A percentile compares a stretch with the other conserved stretches of the same genome.
Evolutionary conservation across 768 basidiomycete species (phyloP).

Genomic region (Leucocoprinus sp.): DNA sequence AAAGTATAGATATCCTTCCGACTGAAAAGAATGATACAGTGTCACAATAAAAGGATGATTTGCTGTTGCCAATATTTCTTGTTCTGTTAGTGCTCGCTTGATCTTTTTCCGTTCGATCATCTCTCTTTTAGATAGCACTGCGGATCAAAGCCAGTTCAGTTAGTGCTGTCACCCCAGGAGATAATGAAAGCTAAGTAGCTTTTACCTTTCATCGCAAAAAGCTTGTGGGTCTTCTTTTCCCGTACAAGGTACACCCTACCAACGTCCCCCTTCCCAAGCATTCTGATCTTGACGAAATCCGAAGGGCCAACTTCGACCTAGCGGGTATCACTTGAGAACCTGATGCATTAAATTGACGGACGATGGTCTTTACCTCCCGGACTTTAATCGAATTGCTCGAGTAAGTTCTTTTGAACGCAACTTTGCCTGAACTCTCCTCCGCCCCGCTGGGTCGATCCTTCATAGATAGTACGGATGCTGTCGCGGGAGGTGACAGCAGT

Average conservation of each 20-base stretch:
- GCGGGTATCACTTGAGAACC: slow-evolving; percentile 13
- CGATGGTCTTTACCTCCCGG: slow-evolving; percentile 48
- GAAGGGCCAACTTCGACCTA: slow-evolving; percentile 92
- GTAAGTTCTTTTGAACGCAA: slow-evolving; percentile 88
- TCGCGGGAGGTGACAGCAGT: slow-evolving; percentile 32
- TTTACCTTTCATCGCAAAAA: slow-evolving; percentile 99
- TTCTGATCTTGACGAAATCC: slow-evolving; percentile 93
- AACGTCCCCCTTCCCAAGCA: slow-evolving; percentile 98
- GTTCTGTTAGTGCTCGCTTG: slow-evolving; percentile 96
- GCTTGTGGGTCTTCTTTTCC: slow-evolving; percentile 94
- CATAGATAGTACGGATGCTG: slow-evolving; percentile 23
- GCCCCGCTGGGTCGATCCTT: slow-evolving; percentile 41
- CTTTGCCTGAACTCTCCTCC: slow-evolving; percentile 38
- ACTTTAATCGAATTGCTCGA: slow-evolving; percentile 97
- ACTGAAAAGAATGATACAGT: slow-evolving; percentile 98
- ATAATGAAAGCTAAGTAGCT: slow-evolving; percentile 18
- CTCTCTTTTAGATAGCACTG: slow-evolving; percentile 97
- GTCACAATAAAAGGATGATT: slow-evolving; percentile 99
- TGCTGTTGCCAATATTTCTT: slow-evolving; percentile 96
- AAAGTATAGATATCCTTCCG: slow-evolving; percentile 95
- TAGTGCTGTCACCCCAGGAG: slow-evolving; percentile 27
- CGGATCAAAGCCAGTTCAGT: slow-evolving; percentile 26
- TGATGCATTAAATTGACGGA: slow-evolving; percentile 8
- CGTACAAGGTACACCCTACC: slow-evolving; percentile 97
- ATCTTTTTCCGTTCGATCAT: slow-evolving; percentile 99